Evolutionary conservation across 805 yeast genomes (phyloP), one percentile per base, ranked within the genome.

Genomic region (Metschnikowia santaceciliae): DNA sequence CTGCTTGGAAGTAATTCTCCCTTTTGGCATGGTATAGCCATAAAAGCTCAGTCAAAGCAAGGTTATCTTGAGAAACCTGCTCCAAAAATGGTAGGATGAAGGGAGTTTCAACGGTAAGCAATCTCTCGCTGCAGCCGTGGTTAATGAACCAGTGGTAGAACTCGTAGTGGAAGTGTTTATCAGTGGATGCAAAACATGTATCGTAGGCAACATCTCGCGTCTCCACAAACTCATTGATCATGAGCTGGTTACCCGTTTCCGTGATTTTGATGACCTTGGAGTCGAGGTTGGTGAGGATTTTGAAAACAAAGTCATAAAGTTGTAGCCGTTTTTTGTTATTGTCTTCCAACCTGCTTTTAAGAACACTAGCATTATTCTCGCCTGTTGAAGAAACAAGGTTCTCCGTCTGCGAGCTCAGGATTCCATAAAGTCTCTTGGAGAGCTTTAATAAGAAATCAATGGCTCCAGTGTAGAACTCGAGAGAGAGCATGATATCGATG

Each of bases 1-100:
- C 96, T n/a, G 98, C 96, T 35, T 83, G 83, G 59, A 80, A 83
- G 65, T 84, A 86, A 53, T 84, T 80, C 42, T 86, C 89, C 56
- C 88, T 81, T 66, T 86, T 89, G 19, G 96, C 90, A 61, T 88
- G 88, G 66, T 88, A 92, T 43, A 86, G 78, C 96, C 98, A 92
- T 51, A 94, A 72, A 53, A 94, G 69, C 57, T 89, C 89, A 3
- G 96, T 90, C 67, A 89, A 80, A 38, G 82, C 81, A 48, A 90
- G 70, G 42, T 88, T 84, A 45, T 79, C 78, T 32, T 74, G 67
- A 0, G 92, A 74, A 51, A 79, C 81, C 61, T 83, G 88, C 58
- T 83, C 83, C 63, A 94, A 77, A 60, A 88, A 94, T 26, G 86
- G 82, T 53, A 89, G 74, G 36, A 94, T 81, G 61, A 75, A 92